These are phyloP conservation scores for Phytophthora pluvialis DNA, from an alignment of 352 stramenopile species.

Conservation along the genomic window DNA sequence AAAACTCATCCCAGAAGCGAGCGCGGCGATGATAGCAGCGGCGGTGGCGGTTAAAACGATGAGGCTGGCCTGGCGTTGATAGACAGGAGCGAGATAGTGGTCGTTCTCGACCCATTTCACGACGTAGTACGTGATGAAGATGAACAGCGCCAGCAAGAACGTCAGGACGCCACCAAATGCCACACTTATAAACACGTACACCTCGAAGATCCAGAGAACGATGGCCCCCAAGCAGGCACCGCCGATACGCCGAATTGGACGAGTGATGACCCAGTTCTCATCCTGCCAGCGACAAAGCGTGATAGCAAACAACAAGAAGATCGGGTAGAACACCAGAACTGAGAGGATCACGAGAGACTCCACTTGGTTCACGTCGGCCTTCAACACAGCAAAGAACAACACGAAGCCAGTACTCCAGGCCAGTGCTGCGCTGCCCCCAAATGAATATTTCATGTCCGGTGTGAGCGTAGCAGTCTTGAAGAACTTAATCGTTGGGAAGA, in stretches of 20 bases:
- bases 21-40: slow-evolving; percentile 46
- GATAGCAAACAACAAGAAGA: slow-evolving; percentile 74
- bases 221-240: slow-evolving; percentile 33
- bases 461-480: slow-evolving; percentile 73
- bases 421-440: slow-evolving; percentile 58
- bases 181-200: slow-evolving; percentile 74
- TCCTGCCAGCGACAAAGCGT: slow-evolving; percentile 85
- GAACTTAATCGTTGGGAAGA: slow-evolving; percentile 79
- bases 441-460: slow-evolving; percentile 60
- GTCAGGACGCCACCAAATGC: slow-evolving; percentile 63
- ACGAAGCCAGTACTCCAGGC: slow-evolving; percentile 76
- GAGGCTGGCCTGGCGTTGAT: slow-evolving; percentile 55
- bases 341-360: slow-evolving; percentile 79
- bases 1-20: slow-evolving; percentile 65
- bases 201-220: slow-evolving; percentile 77
- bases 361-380: slow-evolving; percentile 67
- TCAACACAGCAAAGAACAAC: slow-evolving; percentile 72
- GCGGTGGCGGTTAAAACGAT: slow-evolving; percentile 49
- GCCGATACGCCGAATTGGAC: slow-evolving; percentile 43
- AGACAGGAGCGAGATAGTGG: slow-evolving; percentile 71
- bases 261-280: slow-evolving; percentile 68
- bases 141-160: slow-evolving; percentile 63
- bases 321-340: slow-evolving; percentile 81
- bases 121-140: slow-evolving; percentile 81
- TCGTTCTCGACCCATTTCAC: slow-evolving; percentile 89